Base-by-base conservation (phyloP, 371 early-diverging fungal species). In the Mortierella sp. region DNA sequence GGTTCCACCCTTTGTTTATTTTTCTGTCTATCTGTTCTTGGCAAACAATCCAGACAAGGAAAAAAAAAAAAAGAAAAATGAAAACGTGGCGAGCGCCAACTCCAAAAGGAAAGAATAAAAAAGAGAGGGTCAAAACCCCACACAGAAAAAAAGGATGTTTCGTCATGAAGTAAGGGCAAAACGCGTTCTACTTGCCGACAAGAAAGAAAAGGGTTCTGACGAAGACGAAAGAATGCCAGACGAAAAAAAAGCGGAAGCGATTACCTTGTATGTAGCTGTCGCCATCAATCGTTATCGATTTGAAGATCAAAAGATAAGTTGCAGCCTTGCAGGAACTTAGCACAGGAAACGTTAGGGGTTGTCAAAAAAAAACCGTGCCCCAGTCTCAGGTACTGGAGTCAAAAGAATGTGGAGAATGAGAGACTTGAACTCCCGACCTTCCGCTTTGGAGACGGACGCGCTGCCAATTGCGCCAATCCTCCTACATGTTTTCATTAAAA, bases 361-460 rank as follows among this genome's bases (percentile, higher is more conserved):
- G 44, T 44, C 44, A 44, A 46, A 46, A 46, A 46, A 46, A 46
- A 41, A 41, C 41, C 41, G 6, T 4, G 6, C 41, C 41, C 41
- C 41, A 41, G 7, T 41, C 41, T 6, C 41, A 41, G 6, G 7
- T 7, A 41, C 41, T 4, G 38, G 3, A 74, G 4, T 54, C 71
- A 4, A 80, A 78, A 83, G 49, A 21, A 51, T 56, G 27, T 92
- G 92, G 89, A 89, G 89, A 84, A 86, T 88, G 91, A 91, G 91
- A 88, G 91, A 89, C 83, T 91, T 90, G 91, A 91, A 92, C 91
- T 87, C 91, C 90, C 91, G 91, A 88, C 92, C 92, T 92, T 92
- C 88, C 89, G 92, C 90, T 92, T 90, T 92, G 92, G 92, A 92
- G 92, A 88, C 92, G 89, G 88, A 91, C 90, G 91, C 92, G 89